phyloP scores from a whole-genome alignment of 2,329 filamentous ascomycete genomes.

The Paecilomyces formosus region DNA sequence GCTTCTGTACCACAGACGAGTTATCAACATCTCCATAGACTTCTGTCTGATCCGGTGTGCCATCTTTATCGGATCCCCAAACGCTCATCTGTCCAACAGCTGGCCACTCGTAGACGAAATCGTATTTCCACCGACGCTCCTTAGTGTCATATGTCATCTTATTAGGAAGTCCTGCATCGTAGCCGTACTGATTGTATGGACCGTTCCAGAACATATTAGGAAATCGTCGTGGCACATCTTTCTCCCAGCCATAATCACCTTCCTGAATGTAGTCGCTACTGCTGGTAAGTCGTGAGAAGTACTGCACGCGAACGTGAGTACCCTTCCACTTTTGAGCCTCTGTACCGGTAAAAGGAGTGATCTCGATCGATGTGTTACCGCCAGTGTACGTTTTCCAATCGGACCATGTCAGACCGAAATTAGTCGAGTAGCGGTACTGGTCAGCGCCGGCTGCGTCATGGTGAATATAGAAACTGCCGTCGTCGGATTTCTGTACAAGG shows the following conservation, averaged over 20 bases:
- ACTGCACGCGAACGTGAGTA: slow-evolving; percentile 51
- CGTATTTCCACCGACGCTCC: slow-evolving; percentile 43
- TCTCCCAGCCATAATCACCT: slow-evolving; percentile 41
- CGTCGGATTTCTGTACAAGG: background rate
- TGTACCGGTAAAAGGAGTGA: slow-evolving; percentile 42
- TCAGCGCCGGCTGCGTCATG: background rate
- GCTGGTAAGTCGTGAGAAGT: slow-evolving; percentile 47
- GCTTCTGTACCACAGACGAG: slow-evolving; percentile 48
- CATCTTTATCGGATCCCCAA: slow-evolving; percentile 54
- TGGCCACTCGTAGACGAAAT: slow-evolving; percentile 55
- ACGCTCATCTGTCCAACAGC: slow-evolving; percentile 49
- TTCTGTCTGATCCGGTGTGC: slow-evolving; percentile 47
- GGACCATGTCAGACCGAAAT: background rate
- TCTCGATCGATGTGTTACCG: background rate
- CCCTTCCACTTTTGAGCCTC: slow-evolving; percentile 47
- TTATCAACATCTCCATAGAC: slow-evolving; percentile 52
- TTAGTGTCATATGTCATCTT: slow-evolving; percentile 36
- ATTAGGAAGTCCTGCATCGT: slow-evolving; percentile 47
- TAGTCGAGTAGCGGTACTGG: background rate
- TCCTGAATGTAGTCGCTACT: slow-evolving; percentile 50
- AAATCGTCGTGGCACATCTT: background rate
- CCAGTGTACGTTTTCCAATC: background rate
- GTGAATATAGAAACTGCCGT: background rate
- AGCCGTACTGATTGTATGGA: slow-evolving; percentile 51
- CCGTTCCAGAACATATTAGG: slow-evolving; percentile 39